Evolutionary conservation across 768 basidiomycete genomes (phyloP).

Genomic region (Rubroboletus satanas): DNA sequence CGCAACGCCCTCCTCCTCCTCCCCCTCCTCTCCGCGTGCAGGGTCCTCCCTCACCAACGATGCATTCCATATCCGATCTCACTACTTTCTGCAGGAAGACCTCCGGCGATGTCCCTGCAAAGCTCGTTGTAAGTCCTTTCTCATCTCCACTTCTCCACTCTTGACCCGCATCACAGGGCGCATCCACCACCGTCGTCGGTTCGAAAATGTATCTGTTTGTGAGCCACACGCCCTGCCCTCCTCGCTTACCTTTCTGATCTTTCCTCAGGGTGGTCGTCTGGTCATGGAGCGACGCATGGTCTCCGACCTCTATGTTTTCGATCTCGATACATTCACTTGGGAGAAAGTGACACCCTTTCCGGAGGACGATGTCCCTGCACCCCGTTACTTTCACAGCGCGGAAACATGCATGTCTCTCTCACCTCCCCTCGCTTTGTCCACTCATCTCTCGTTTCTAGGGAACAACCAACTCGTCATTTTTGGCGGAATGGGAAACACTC

Average conservation of each 20-base stretch:
- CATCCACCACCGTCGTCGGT: constrained; percentile 86
- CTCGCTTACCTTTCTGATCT: background rate
- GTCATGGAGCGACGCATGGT: constrained; percentile 87
- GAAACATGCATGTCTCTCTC: constrained; percentile 60
- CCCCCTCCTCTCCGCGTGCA: constrained; percentile 2
- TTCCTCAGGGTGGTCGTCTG: constrained; percentile 72
- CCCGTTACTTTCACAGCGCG: constrained; percentile 93
- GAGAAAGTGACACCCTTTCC: constrained; percentile 55
- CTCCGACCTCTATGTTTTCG: constrained; percentile 85
- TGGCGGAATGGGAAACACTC: constrained; percentile 89
- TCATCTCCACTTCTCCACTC: background rate
- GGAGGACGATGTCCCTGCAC: constrained; percentile 69
- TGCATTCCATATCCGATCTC: constrained; percentile 87
- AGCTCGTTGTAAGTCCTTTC: constrained; percentile 68
- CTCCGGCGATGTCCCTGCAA: constrained; percentile 81
- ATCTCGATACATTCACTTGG: constrained; percentile 81
- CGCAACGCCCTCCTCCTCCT: constrained; percentile 10
- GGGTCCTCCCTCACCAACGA: constrained; percentile 15
- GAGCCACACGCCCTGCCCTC: constrained; percentile 25
- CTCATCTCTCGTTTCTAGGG: constrained; percentile 43
- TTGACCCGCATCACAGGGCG: constrained; percentile 52
- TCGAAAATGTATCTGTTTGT: constrained; percentile 90
- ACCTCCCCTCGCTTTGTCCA: background rate
- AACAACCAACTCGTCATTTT: constrained; percentile 88
- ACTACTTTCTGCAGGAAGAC: constrained; percentile 84